Evolutionary conservation across 768 basidiomycete species (phyloP).

Genomic region (Podaxis sp.): DNA sequence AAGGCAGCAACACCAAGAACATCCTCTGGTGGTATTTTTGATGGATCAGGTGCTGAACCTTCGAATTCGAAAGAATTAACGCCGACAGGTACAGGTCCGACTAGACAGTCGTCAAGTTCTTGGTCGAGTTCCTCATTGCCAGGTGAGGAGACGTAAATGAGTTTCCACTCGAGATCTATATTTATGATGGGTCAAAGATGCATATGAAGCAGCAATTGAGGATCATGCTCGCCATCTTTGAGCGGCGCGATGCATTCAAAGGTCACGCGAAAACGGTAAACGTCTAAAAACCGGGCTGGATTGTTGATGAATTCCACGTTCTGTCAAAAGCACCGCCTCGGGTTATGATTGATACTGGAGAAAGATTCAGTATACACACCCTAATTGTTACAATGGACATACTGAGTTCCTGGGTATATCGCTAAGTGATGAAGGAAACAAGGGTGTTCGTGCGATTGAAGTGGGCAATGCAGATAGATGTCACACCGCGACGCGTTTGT

Average conservation of each 20-base stretch:
- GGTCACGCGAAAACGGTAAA: conserved; percentile 91
- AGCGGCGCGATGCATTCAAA: conserved; percentile 95
- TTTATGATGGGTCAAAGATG: not conserved
- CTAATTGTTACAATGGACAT: conserved; percentile 69
- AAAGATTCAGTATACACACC: conserved; percentile 34
- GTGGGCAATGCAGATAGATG: not conserved
- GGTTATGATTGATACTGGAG: conserved; percentile 13
- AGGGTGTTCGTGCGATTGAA: not conserved
- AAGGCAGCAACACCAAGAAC: conserved; percentile 96
- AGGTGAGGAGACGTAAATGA: conserved; percentile 95
- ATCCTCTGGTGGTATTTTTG: conserved; percentile 84
- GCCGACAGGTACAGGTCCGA: conserved; percentile 95
- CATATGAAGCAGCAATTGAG: not conserved
- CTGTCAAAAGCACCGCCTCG: conserved; percentile 32
- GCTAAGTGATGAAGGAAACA: not conserved
- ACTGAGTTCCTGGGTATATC: conserved; percentile 8
- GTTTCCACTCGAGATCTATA: conserved; percentile 94
- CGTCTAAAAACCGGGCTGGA: conserved; percentile 87
- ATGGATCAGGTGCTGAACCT: conserved; percentile 79
- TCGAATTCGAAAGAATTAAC: conserved; percentile 98
- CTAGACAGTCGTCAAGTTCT: conserved; percentile 96
- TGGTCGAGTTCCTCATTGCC: conserved; percentile 92
- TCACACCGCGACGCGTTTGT: conserved; percentile 7
- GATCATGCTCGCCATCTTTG: conserved; percentile 65
- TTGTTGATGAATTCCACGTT: conserved; percentile 92